A percentile compares a stretch with the other conserved stretches of the same genome.
These are phyloP conservation scores for Saksenaea vasiformis DNA, from an alignment of 371 early-diverging fungal species.

Conservation along the genomic window DNA sequence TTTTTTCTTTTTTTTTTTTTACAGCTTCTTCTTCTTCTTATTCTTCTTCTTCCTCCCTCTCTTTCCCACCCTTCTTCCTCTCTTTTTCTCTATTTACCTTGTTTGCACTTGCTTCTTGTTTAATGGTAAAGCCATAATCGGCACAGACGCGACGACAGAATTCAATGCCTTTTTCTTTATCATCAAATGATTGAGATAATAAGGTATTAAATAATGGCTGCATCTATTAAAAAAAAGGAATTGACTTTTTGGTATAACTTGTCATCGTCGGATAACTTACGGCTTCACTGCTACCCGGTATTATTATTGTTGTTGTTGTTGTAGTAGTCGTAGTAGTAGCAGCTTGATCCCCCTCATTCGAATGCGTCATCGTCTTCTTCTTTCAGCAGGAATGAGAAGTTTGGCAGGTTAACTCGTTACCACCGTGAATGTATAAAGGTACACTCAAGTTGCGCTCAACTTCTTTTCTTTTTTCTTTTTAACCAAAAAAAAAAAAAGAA, in stretches of 20 bases:
- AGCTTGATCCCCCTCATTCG: conserved; percentile 3
- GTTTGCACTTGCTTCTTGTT: conserved; percentile 40
- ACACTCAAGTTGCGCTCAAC: conserved; percentile 13
- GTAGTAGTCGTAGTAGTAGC: too few relatives aligned
- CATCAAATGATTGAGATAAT: conserved; percentile 32
- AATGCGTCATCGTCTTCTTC: conserved; percentile 3
- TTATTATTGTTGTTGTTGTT: too few relatives aligned
- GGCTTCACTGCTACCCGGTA: conserved; percentile 1
- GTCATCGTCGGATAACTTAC: background rate
- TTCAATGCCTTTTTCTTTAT: conserved; percentile 37
- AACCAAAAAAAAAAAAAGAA: conserved; percentile 8
- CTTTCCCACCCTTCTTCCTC: too few relatives aligned
- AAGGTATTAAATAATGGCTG: conserved; percentile 37
- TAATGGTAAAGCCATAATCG: conserved; percentile 43
- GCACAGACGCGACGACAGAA: conserved; percentile 36
- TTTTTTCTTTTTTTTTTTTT: conserved; percentile 3
- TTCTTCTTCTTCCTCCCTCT: too few relatives aligned
- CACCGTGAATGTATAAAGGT: conserved; percentile 7
- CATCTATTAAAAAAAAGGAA: conserved; percentile 27
- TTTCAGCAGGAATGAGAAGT: background rate
- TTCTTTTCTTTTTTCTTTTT: conserved; percentile 5
- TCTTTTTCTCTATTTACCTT: conserved; percentile 40
- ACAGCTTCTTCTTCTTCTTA: too few relatives aligned
- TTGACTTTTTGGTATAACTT: conserved; percentile 4
- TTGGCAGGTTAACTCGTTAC: conserved; percentile 14